A percentile compares a stretch with the other conserved stretches of the same genome.
phyloP scores from a whole-genome alignment of 768 basidiomycete species.

The Tephrocybe sp. region DNA sequence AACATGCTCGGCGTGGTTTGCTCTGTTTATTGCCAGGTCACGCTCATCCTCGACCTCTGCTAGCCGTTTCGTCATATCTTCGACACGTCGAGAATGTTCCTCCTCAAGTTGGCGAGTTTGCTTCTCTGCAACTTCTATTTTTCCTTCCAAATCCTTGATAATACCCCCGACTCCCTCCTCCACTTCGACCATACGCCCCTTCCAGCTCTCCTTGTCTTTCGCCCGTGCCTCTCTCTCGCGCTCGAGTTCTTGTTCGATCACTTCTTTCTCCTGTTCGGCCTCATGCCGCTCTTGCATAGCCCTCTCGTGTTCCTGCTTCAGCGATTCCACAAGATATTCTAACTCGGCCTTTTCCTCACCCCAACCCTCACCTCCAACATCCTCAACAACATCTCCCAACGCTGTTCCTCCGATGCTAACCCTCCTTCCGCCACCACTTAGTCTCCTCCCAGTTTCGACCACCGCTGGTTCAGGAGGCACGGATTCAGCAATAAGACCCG shows the following conservation, averaged over 20 bases:
- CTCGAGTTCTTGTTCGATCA: constrained; percentile 45
- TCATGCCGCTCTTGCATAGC: constrained; percentile 45
- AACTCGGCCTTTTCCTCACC: constrained; percentile 67
- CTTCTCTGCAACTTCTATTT: constrained; percentile 52
- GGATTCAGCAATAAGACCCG: constrained; percentile 24
- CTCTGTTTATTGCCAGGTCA: constrained; percentile 57
- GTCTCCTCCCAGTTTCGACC: constrained; percentile 29
- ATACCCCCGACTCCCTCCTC: constrained; percentile 70
- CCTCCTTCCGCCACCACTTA: constrained; percentile 44
- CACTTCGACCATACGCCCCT: constrained; percentile 68
- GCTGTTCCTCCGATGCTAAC: constrained; percentile 51
- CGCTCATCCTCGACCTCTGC: constrained; percentile 49
- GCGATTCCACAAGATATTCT: constrained; percentile 50
- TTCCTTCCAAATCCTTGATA: constrained; percentile 62
- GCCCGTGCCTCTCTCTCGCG: constrained; percentile 58
- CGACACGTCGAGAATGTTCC: constrained; percentile 33
- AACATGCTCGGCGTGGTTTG: constrained; percentile 62
- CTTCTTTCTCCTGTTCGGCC: constrained; percentile 44
- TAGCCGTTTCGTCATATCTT: constrained; percentile 48
- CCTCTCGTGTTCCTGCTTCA: constrained; percentile 50
- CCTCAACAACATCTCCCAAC: constrained; percentile 65
- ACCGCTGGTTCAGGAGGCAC: constrained; percentile 20
- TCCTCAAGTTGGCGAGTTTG: constrained; percentile 40
- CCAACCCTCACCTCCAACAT: constrained; percentile 64
- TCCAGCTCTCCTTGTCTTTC: constrained; percentile 70